Evolutionary conservation across 768 basidiomycete genomes (phyloP).

Genomic region (Clavulina sp.): DNA sequence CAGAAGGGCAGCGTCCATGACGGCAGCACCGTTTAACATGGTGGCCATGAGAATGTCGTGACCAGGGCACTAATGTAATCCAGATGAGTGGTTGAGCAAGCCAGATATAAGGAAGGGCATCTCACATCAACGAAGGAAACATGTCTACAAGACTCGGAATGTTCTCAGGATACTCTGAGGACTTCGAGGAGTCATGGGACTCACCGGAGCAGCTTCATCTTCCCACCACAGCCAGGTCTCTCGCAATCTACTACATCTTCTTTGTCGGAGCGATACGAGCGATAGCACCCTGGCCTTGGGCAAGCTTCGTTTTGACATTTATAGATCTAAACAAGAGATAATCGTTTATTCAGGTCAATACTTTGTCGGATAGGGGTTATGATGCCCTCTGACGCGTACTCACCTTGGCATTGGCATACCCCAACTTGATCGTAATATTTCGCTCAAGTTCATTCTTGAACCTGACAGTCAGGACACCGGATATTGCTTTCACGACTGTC

Average conservation of each 20-base stretch:
- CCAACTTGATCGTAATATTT: conserved; percentile 98
- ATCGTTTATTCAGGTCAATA: background rate
- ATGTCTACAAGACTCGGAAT: conserved; percentile 27
- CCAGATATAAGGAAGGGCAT: background rate
- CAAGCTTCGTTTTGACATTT: conserved; percentile 91
- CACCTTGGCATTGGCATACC: conserved; percentile 98
- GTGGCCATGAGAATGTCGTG: conserved; percentile 99
- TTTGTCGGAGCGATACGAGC: conserved; percentile 85
- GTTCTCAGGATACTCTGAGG: background rate
- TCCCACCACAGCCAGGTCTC: conserved; percentile 73
- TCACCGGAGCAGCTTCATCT: conserved; percentile 72
- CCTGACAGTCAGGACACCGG: conserved; percentile 92
- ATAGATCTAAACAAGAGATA: conserved; percentile 53
- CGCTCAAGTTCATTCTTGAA: conserved; percentile 99
- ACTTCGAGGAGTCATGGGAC: background rate
- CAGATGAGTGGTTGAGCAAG: background rate
- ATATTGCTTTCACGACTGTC: conserved; percentile 96
- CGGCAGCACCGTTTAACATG: conserved; percentile 98
- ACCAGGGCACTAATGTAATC: conserved; percentile 40
- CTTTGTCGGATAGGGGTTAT: background rate
- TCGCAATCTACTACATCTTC: conserved; percentile 90
- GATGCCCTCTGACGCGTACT: conserved; percentile 14
- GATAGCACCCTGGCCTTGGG: conserved; percentile 84
- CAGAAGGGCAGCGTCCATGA: conserved; percentile 96
- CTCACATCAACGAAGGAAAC: conserved; percentile 85